Evolutionary conservation across 2,329 filamentous ascomycete genomes (phyloP), one percentile per base, ranked within the genome.

Genomic region (Claviceps sp.): DNA sequence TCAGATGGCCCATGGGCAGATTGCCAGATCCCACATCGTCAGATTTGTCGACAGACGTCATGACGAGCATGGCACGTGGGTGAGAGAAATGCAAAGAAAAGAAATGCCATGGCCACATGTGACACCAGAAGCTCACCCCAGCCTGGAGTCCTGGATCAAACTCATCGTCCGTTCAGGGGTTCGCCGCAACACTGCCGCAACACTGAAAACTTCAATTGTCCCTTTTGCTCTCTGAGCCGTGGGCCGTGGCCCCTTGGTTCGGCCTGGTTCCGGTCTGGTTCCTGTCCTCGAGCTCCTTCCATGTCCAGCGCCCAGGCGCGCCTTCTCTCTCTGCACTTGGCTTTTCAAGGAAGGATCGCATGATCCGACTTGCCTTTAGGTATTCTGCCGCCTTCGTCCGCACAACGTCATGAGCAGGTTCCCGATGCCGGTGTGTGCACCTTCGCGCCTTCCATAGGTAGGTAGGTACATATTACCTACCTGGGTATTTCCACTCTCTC

Each of bases 1-100:
- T 37, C 37, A 51, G 46, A 54, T 52, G n/a, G n/a, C n/a, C n/a
- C n/a, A n/a, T n/a, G 45, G 44, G 17, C 52, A 54, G 50, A 54
- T 54, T 54, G 52, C 46, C 50, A 44, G 42, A 44, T 44, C 22
- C 42, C 14, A 26, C 26, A 14, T 23, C 13, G 44, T 36, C 52
- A 54, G 50, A 54, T 9, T 52, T 52, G 50, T 50, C 47, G 52
- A 52, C 46, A 36, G 29, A 34, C 9, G 50, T 50, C 44, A 54
- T 46, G 23, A 49, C 16, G 40, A 46, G 46, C 17, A 45, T 50
- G 52, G 45, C 45, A 23, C 45, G 34, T 50, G 36, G 36, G 46
- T 46, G 17, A 17, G 39, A 17, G 43, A 49, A 51, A 38, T 44
- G 20, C 49, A 34, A 34, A 34, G 29, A 34, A 34, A 44, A 22